Base-by-base conservation (phyloP, 139 green algal genomes). In the Chlamydomonas schloesseri region DNA sequence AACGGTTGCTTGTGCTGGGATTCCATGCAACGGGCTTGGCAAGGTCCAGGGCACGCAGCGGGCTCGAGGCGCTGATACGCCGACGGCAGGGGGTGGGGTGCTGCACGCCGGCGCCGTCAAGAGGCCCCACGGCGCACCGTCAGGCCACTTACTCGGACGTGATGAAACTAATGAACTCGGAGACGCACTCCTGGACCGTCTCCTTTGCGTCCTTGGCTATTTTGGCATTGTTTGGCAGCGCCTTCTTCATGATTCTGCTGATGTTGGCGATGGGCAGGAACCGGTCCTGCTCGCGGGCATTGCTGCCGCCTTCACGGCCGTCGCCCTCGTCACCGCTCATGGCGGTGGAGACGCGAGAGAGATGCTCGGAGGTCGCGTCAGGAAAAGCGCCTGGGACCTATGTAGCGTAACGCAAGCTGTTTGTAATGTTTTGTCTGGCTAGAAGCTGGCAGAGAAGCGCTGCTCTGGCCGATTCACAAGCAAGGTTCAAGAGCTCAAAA, bases 161-260 rank as follows among this genome's bases (percentile, higher is more conserved):
- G 34, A 99, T 98, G 91, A 99, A 99, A 87, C 92, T 97, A 64
- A 99, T 99, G 88, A 99, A 99, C 92, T 99, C 98, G 0, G 95
- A 98, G 0, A 99, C 95, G 88, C 98, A 99, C 88, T 99, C 98
- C 91, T 99, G 97, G 57, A 99, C 95, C 2, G 96, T 98, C 88
- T 99, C 98, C 87, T 99, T 99, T 6, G 98, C 97, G 72, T 99
- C 98, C 89, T 99, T 99, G 9, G 98, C 97, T 77, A 99, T 99
- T 74, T 99, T 99, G 24, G 97, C 96, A 83, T 98, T 98, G 1
- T 70, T 78, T 8, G 97, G 97, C 46, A 99, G 84, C 0, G 90
- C 89, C 53, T 98, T 98, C 87, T 99, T 99, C 98, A 99, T 99
- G 74, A 99, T 99, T 14, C 98, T 91, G 83, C 93, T 97, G 81